These are phyloP conservation scores for Rutidosis leptorrhynchoides DNA, from an alignment of 129 eudicot species.

Conservation along the genomic window DNA sequence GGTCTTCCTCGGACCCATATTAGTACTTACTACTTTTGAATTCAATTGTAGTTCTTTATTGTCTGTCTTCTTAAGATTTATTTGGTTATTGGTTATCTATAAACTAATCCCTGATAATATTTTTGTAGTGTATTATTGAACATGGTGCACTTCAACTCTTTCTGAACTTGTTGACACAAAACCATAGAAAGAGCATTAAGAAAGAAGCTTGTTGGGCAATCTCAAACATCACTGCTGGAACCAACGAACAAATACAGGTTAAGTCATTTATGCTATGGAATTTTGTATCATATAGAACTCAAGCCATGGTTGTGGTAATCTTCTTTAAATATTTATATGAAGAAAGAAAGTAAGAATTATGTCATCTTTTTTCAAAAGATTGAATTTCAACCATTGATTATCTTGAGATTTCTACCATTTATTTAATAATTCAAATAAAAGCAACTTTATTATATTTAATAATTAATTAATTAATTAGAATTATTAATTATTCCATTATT, in stretches of 20 bases:
- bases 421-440: no score
- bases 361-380: no score
- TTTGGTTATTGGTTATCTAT: not conserved
- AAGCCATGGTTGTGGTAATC: not conserved
- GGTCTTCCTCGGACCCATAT: not conserved
- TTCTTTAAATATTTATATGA: no score
- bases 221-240: constrained; percentile 85
- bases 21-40: not conserved
- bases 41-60: not conserved
- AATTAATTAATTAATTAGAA: no score
- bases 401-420: no score
- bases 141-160: constrained; percentile 55
- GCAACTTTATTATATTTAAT: no score
- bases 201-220: constrained; percentile 86
- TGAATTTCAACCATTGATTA: no score
- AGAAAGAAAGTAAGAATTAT: no score
- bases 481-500: no score
- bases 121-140: constrained; percentile 46
- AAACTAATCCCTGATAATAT: not conserved
- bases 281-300: not conserved
- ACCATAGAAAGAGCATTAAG: constrained; percentile 64
- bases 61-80: not conserved
- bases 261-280: not conserved
- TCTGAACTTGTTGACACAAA: constrained; percentile 46
- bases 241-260: constrained; percentile 70